Evolutionary conservation across 305 asterid species (phyloP), one percentile per base, ranked within the genome.

Genomic region (Andrographis paniculata): DNA sequence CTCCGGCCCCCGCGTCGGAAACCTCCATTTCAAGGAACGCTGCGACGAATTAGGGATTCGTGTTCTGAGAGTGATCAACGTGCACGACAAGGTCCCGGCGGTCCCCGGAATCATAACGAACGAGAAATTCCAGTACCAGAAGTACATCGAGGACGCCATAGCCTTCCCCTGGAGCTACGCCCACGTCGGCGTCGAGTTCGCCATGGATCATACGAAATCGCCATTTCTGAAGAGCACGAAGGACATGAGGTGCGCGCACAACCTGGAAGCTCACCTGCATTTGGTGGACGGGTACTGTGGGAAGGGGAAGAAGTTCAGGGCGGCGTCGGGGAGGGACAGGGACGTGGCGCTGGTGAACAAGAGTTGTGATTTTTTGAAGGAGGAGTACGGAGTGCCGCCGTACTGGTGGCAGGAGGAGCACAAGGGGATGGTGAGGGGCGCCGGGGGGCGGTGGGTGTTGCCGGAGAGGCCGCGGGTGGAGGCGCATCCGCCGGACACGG

Each of bases 391-490:
- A 0, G 84, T 84, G 51, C 94, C 86, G n/a, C 75, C 94, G 0
- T 14, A 48, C 16, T 84, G 95, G 88, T 71, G 95, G 80, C 88
- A 84, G 53, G 95, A 80, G 14, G 79, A 80, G 73, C 84, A 84
- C 14, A 84, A 84, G 35, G 95, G 95, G 59, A 75, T 80, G 95
- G 67, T 67, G 22, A 67, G 79, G 56, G 55, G 47, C 0, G 28
- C 53, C 9, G 77, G 71, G 16, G 92, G 92, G 37, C 67, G 73
- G 68, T 84, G 94, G 94, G 53, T 58, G 52, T 13, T 80, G 71
- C 94, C 88, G 20, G 87, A 80, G 31, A 42, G 88, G 45, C 81
- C 75, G 0, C 28, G 75, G 31, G 56, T 84, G 12, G 92, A 84
- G 76, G 74, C 75, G 0, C 88, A 80, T 56, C 92, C 92, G 5